Evolutionary conservation across 164 flowering plant genomes (phyloP).

Genomic region (Chimonanthus praecox): DNA sequence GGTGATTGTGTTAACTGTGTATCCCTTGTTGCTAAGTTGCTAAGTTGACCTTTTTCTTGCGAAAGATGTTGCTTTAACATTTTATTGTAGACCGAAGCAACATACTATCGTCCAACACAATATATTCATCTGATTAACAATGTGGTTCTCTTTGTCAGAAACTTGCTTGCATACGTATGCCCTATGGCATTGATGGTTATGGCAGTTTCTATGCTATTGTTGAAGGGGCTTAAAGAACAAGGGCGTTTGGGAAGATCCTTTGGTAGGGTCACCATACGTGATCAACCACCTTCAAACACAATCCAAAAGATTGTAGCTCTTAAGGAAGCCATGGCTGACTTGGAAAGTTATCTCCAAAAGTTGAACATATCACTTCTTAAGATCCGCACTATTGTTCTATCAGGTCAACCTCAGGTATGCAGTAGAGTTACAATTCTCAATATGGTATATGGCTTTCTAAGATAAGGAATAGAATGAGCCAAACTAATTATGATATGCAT

Average conservation of each 20-base stretch:
- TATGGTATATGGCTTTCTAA: background rate
- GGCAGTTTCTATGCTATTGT: conserved; percentile 60
- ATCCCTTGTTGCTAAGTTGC: too few species aligned
- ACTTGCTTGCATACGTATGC: conserved; percentile 62
- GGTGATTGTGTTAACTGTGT: too few species aligned
- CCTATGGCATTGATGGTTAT: conserved; percentile 53
- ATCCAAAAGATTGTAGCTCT: conserved; percentile 85
- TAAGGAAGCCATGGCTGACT: conserved; percentile 78
- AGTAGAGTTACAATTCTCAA: background rate
- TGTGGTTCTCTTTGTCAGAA: conserved; percentile 39
- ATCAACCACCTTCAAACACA: conserved; percentile 96
- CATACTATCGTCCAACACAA: background rate
- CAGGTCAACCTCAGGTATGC: conserved; percentile 95
- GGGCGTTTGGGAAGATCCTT: conserved; percentile 88
- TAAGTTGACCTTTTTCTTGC: too few species aligned
- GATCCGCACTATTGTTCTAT: conserved; percentile 68
- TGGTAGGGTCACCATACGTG: conserved; percentile 75
- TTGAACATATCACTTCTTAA: conserved; percentile 72
- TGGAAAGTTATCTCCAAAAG: conserved; percentile 75
- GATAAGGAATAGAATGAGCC: background rate
- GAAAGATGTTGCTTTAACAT: too few species aligned
- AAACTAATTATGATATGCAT: background rate
- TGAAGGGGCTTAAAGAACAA: conserved; percentile 88
- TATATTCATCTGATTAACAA: background rate
- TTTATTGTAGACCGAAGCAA: too few species aligned